Conservation (phyloP, 169 alveolate species). For the Cryptosporidium felis region DNA sequence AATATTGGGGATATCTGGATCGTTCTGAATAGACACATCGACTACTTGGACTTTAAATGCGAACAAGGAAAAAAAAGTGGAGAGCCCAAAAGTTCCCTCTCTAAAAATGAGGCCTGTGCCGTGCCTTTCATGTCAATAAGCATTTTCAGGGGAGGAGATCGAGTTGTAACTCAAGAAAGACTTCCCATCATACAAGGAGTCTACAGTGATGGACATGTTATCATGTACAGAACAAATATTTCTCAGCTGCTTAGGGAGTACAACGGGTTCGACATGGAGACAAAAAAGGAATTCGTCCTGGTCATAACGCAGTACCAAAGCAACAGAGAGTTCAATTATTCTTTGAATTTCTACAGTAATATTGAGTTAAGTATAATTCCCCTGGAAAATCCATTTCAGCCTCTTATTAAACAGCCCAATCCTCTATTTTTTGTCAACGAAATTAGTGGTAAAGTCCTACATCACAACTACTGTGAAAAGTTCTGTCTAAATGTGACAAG, state of each 20-base stretch:
- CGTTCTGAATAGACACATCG: slow-evolving; percentile 51
- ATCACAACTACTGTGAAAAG: slow-evolving; percentile 13
- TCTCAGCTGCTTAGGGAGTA: slow-evolving; percentile 8
- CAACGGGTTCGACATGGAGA: not conserved
- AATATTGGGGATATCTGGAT: slow-evolving; percentile 53
- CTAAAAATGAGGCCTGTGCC: not conserved
- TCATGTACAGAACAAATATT: slow-evolving; percentile 12
- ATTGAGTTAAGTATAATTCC: slow-evolving; percentile 5
- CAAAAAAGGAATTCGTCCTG: slow-evolving; percentile 4
- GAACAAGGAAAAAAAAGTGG: too few relatives aligned
- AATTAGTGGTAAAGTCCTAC: slow-evolving; percentile 27
- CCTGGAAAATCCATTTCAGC: too few relatives aligned
- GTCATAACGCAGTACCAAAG: slow-evolving; percentile 57
- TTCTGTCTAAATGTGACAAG: not conserved
- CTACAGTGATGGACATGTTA: slow-evolving; percentile 46
- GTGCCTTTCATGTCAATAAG: slow-evolving; percentile 48
- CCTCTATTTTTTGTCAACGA: not conserved
- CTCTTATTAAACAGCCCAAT: too few relatives aligned
- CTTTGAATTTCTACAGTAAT: slow-evolving; percentile 37
- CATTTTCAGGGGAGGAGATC: slow-evolving; percentile 16
- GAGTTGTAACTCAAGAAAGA: slow-evolving; percentile 42
- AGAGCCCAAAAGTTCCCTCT: too few relatives aligned
- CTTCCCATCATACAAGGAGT: slow-evolving; percentile 51
- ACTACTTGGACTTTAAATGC: too few relatives aligned
- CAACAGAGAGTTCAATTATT: slow-evolving; percentile 7